Conservation (phyloP, 2,329 filamentous ascomycete species). For the Claviceps africana region DNA sequence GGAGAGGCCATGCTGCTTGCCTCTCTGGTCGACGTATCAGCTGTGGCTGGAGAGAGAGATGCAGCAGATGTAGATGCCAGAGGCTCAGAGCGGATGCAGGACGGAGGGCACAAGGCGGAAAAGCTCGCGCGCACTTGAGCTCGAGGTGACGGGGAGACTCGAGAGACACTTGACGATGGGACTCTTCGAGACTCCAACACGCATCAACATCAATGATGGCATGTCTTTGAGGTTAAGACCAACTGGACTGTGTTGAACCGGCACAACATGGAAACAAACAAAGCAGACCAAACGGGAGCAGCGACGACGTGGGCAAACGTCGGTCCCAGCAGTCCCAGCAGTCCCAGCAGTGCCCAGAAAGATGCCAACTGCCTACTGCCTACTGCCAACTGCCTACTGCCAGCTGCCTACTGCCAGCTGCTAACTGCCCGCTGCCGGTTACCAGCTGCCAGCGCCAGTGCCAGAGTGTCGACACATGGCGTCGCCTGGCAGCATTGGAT, state of each 20-base stretch:
- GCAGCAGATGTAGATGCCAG: no score
- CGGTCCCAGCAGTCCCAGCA: no score
- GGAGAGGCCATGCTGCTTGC: conserved; percentile 5
- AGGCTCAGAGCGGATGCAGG: not conserved
- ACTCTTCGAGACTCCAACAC: not conserved
- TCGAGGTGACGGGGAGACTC: not conserved
- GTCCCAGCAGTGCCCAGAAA: not conserved
- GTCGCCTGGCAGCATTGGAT: no score
- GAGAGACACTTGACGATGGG: no score
- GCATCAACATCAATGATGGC: not conserved
- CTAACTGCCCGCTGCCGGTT: not conserved
- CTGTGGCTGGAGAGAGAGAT: not conserved
- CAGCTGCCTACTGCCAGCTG: not conserved
- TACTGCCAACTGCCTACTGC: not conserved
- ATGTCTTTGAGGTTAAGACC: no score
- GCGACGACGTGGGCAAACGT: not conserved
- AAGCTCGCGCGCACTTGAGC: not conserved
- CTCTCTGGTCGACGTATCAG: not conserved
- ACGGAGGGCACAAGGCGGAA: not conserved
- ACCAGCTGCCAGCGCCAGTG: no score
- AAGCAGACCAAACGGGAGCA: not conserved
- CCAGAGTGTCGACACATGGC: no score
- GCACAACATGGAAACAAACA: not conserved
- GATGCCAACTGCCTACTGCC: conserved; percentile 1
- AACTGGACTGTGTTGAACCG: not conserved